These are phyloP conservation scores for Ophiostoma montium DNA, from an alignment of 2,329 filamentous ascomycete genomes.

Conservation along the genomic window DNA sequence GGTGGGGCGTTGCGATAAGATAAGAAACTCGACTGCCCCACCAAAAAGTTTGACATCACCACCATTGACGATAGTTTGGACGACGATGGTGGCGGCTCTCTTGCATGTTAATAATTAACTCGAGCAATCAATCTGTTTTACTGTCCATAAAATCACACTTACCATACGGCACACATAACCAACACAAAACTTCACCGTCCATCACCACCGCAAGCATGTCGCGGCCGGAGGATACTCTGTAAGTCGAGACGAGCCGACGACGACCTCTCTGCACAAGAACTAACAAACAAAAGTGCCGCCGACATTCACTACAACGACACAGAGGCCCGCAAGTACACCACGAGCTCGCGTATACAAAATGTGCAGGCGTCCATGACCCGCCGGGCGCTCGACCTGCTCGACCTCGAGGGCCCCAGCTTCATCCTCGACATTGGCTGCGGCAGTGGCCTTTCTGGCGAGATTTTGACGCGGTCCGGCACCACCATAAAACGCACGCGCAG, in stretches of 20 bases:
- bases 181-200: background rate
- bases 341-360: conserved; percentile 83
- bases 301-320: conserved; percentile 96
- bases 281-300: conserved; percentile 54
- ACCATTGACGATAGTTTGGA: background rate
- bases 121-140: no score
- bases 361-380: conserved; percentile 93
- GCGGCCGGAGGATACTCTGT: conserved; percentile 91
- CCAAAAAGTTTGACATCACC: conserved; percentile 9
- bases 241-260: conserved; percentile 18
- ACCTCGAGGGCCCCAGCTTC: conserved; percentile 63
- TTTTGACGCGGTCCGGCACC: conserved; percentile 44
- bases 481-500: conserved; percentile 5
- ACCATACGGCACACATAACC: no score
- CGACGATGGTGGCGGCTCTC: no score
- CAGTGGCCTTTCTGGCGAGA: conserved; percentile 86
- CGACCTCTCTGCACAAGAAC: background rate
- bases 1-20: conserved; percentile 6
- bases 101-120: no score
- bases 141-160: no score
- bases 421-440: conserved; percentile 97
- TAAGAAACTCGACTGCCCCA: conserved; percentile 7
- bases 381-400: conserved; percentile 81
- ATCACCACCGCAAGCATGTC: conserved; percentile 50
- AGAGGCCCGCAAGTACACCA: conserved; percentile 96